Base-by-base conservation (phyloP, 345 rosid genomes). In the Pugionium dolabratum region DNA sequence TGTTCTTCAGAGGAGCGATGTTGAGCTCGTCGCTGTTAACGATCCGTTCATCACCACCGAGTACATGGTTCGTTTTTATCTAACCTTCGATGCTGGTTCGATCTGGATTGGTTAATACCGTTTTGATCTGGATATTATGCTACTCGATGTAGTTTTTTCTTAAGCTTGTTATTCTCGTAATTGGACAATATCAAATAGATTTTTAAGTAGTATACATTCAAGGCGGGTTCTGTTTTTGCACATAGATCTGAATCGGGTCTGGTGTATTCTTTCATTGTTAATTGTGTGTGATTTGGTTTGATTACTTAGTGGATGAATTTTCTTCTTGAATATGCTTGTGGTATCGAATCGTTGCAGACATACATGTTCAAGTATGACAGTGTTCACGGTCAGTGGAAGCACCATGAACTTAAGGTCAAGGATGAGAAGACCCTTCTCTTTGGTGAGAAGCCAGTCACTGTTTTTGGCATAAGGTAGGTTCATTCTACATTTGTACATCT, bases 361-460 rank as follows among this genome's bases (percentile, higher is more conserved):
- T 87, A 89, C 64, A 87, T 90, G 97, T 90, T 87, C 40, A 87
- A 84, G 87, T 90, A 85, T 46, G 96, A 89, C 74, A 87, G 83
- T 74, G 96, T 85, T 42, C 91, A 87, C 70, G 85, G 96, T 33
- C 84, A 74, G 46, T 87, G 91, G 96, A 87, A 90, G 73, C 95
- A 85, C 65, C 75, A 84, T 28, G 90, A 87, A 8, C 73, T 87
- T 45, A 90, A 87, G 82, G 70, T 85, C 1, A 80, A 85, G 81
- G 96, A 85, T 70, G 70, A 70, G 0, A 85, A 89, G 52, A 86
- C 96, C 3, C 91, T 89, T 76, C 94, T 89, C 79, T 89, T 89
- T 4, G 90, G 95, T 6, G 85, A 83, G 73, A 84, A 66, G 78
- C 72, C 89, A 5, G 95, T 89, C 26, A 5, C 88, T n/a, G 91